Evolutionary conservation across 2,329 filamentous ascomycete genomes (phyloP), one percentile per base, ranked within the genome.

Genomic region (Pseudocercospora pini-densiflorae): DNA sequence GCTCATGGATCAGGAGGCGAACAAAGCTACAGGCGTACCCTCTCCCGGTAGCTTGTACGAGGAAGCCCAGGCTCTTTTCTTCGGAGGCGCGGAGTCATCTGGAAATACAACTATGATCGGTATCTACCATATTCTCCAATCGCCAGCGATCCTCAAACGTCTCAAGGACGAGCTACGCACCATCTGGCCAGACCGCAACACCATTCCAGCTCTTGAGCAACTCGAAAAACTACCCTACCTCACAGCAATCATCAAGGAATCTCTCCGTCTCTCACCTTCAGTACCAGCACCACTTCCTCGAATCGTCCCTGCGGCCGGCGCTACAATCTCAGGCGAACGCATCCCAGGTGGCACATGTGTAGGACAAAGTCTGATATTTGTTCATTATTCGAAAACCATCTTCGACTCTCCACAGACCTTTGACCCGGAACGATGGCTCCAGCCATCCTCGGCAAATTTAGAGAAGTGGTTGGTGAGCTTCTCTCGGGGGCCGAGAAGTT

Each of bases 191-290:
- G 55, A 63, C 24, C 23, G 51, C 27, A 57, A 21, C 33, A 27
- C 31, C 12, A 54, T 21, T 5, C 68, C 68, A 33, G 36, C 49
- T 40, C 49, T 66, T 31, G 68, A 70, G 59, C 54, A 40, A 4
- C 61, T 70, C 23, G 66, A 68, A 40, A 65, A 58, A 12, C 59
- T 70, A 4, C 83, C 84, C 0, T 87, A 85, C 71, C 82, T 87
- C 5, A 80, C 81, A 24, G 86, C 85, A 19, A 36, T 69, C 47
- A 81, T 81, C 14, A 84, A 87, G 66, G 85, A 87, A 69, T 79
- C 80, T 0, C 72, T 85, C 3, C 80, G 84, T 1, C 73, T 85
- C 16, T 78, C 76, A 59, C 82, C 82, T 0, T 81, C 82, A 0
- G 81, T 80, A 0, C 76, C 81, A 0, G 77, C 79, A 19, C 80